These are phyloP conservation scores for Akanthomyces dipterigenus DNA, from an alignment of 2,329 filamentous ascomycete genomes.

Conservation along the genomic window DNA sequence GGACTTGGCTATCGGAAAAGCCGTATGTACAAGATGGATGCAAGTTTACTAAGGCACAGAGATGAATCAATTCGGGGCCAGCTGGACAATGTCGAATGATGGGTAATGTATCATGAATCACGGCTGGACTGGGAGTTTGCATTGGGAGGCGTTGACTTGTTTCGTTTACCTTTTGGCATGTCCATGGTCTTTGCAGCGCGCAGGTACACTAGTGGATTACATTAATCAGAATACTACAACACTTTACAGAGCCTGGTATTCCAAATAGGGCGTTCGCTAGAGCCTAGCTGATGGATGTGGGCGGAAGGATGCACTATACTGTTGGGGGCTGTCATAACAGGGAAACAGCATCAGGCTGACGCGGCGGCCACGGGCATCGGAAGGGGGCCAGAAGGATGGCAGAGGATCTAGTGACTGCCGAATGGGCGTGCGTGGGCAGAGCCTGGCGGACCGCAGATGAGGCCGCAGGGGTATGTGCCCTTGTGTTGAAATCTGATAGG, in stretches of 20 bases:
- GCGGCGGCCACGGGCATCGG: not conserved
- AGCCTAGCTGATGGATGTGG: not conserved
- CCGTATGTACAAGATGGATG: not conserved
- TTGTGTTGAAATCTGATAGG: not conserved
- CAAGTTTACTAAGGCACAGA: not conserved
- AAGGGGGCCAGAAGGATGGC: not conserved
- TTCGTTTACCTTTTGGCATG: not conserved
- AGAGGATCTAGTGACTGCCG: not conserved
- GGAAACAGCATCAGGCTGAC: not conserved
- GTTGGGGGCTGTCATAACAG: not conserved
- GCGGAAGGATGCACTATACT: slow-evolving; percentile 3
- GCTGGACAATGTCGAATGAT: not conserved
- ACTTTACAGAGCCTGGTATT: not conserved
- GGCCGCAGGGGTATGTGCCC: not conserved
- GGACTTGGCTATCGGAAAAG: not conserved
- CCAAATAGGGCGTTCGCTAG: not conserved
- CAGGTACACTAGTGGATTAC: not conserved
- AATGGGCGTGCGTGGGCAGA: not conserved
- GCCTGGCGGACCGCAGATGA: not conserved
- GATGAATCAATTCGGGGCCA: not conserved
- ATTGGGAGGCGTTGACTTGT: not conserved
- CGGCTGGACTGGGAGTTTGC: not conserved
- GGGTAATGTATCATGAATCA: not conserved
- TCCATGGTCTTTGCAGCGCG: not conserved
- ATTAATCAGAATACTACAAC: not conserved